A percentile compares a stretch with the other conserved stretches of the same genome.
phyloP scores from a whole-genome alignment of 1,284 basidiomycete genomes.

The Meripilus lineatus region DNA sequence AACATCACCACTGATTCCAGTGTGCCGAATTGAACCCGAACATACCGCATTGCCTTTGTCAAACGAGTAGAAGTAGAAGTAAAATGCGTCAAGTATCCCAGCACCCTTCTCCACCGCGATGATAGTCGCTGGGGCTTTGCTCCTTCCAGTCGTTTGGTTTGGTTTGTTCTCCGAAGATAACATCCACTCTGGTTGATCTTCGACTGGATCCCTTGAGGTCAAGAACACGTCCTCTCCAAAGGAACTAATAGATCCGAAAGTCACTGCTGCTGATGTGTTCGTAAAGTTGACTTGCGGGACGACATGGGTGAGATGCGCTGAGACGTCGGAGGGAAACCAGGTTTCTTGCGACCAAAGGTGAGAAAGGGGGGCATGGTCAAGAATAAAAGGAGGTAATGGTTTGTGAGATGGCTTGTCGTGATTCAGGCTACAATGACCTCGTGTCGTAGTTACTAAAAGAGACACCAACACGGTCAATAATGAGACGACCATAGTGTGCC shows the following conservation, averaged over 20 bases:
- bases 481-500: too few species aligned
- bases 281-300: constrained; percentile 20
- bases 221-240: constrained; percentile 22
- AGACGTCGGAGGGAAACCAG: constrained; percentile 29
- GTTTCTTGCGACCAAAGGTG: constrained; percentile 25
- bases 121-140: constrained; percentile 25
- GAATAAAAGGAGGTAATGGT: constrained; percentile 23
- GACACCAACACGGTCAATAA: too few species aligned
- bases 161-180: constrained; percentile 21
- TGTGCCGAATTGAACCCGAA: neutral
- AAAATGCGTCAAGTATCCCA: constrained; percentile 34
- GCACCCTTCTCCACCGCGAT: constrained; percentile 29
- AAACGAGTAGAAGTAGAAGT: constrained; percentile 35
- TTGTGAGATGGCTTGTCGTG: neutral
- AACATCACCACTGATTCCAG: too few species aligned
- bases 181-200: constrained; percentile 22
- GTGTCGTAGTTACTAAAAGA: too few species aligned
- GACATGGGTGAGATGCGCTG: constrained; percentile 26
- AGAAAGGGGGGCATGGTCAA: constrained; percentile 22
- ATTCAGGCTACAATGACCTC: too few species aligned
- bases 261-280: constrained; percentile 14
- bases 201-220: constrained; percentile 24
- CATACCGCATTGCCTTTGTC: constrained; percentile 24
- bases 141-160: constrained; percentile 18
- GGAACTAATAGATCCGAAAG: constrained; percentile 16